Conservation (phyloP, 2,329 filamentous ascomycete species). For the Hypoxylon sp. region DNA sequence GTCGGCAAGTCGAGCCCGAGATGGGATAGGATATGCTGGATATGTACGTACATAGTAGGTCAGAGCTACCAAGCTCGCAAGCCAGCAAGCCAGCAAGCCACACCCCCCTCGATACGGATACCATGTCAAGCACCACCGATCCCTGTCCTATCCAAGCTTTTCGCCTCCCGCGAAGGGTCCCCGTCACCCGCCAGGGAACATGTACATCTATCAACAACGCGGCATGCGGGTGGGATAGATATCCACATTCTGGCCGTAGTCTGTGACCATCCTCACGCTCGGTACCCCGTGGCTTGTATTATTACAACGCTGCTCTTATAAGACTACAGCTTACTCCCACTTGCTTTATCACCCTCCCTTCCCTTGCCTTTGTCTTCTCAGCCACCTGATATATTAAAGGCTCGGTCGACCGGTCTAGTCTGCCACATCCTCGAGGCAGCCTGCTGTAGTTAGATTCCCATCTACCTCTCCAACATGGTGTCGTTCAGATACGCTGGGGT, state of each 20-base stretch:
- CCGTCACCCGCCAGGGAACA: slow-evolving; percentile 5
- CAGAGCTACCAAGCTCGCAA: too few species aligned
- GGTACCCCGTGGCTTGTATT: neutral
- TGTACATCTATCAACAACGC: too few species aligned
- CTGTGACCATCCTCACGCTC: slow-evolving; percentile 8
- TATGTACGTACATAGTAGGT: too few species aligned
- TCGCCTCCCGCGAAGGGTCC: neutral
- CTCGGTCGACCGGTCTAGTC: slow-evolving; percentile 22
- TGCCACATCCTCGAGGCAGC: slow-evolving; percentile 22
- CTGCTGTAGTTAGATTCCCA: slow-evolving; percentile 19
- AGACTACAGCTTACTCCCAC: slow-evolving; percentile 22
- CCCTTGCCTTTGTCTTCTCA: slow-evolving; percentile 14
- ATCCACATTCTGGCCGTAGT: slow-evolving; percentile 17
- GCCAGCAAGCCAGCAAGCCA: slow-evolving; percentile 26
- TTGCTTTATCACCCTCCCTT: neutral
- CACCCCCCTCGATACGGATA: too few species aligned
- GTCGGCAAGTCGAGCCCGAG: slow-evolving; percentile 19
- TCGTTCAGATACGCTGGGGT: slow-evolving; percentile 32
- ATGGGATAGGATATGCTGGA: too few species aligned
- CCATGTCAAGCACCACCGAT: slow-evolving; percentile 16
- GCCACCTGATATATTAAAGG: slow-evolving; percentile 12
- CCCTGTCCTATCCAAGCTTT: slow-evolving; percentile 18
- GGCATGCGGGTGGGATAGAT: slow-evolving; percentile 25
- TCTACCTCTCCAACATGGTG: slow-evolving; percentile 38
- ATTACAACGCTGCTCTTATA: slow-evolving; percentile 20